Evolutionary conservation across 805 yeast genomes (phyloP).

Genomic region (Lipomyces kockii): DNA sequence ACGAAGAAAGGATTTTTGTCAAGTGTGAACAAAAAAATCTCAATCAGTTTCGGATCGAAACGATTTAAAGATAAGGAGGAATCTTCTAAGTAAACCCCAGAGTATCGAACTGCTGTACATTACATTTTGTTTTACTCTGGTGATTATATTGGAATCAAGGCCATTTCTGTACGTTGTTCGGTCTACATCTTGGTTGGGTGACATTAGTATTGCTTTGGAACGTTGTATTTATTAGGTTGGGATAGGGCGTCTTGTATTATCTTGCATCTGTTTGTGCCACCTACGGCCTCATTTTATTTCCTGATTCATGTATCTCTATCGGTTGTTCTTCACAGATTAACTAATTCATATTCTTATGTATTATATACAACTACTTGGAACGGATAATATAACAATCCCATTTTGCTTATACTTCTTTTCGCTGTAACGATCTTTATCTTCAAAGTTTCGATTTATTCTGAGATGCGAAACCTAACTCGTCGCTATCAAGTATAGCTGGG

Average conservation of each 20-base stretch:
- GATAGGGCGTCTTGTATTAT: not conserved
- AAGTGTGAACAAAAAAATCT: slow-evolving; percentile 7
- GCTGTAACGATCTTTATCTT: not conserved
- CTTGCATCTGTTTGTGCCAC: not conserved
- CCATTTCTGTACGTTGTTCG: not conserved
- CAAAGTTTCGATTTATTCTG: not conserved
- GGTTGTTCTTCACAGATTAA: not conserved
- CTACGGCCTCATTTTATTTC: too few species aligned
- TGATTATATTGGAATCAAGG: not conserved
- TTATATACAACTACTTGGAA: not conserved
- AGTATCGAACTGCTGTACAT: not conserved
- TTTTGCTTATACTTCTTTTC: not conserved
- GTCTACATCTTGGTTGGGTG: not conserved
- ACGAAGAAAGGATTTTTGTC: slow-evolving; percentile 21
- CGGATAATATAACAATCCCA: not conserved
- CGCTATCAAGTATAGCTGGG: slow-evolving; percentile 16
- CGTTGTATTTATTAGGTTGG: not conserved
- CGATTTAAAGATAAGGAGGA: slow-evolving; percentile 9
- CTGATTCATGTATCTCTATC: not conserved
- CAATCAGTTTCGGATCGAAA: slow-evolving; percentile 16
- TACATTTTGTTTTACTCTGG: not conserved
- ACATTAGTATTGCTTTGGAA: not conserved
- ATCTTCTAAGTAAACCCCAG: not conserved
- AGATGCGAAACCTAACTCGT: not conserved
- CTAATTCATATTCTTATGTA: not conserved